Evolutionary conservation across 2,329 filamentous ascomycete species (phyloP).

Genomic region (Lanzia echinophila): DNA sequence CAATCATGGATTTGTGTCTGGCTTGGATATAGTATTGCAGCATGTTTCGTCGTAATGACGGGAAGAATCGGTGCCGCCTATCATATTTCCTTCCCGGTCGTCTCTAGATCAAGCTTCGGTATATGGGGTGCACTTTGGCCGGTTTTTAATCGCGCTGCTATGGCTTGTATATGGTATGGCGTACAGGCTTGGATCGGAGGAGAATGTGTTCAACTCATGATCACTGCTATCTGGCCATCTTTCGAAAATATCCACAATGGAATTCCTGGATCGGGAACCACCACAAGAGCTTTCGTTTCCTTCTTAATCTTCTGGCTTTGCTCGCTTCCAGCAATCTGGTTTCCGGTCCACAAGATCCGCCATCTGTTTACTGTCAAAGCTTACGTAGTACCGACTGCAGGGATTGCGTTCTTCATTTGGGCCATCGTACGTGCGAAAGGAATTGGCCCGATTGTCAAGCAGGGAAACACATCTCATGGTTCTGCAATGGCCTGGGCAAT

Average conservation of each 20-base stretch:
- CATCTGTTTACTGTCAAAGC: constrained; percentile 91
- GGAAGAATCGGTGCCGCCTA: constrained; percentile 81
- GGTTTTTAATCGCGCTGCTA: constrained; percentile 79
- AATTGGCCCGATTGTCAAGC: constrained; percentile 73
- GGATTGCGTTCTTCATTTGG: constrained; percentile 83
- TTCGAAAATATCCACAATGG: constrained; percentile 58
- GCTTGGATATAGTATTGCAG: constrained; percentile 75
- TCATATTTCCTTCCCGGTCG: constrained; percentile 84
- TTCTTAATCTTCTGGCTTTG: constrained; percentile 84
- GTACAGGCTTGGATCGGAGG: constrained; percentile 83
- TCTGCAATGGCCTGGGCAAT: constrained; percentile 73
- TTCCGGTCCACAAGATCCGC: constrained; percentile 80
- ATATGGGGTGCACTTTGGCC: constrained; percentile 89
- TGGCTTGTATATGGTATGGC: constrained; percentile 78
- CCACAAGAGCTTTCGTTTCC: constrained; percentile 67
- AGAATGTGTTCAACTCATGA: constrained; percentile 82
- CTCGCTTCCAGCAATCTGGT: constrained; percentile 80
- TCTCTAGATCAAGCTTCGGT: constrained; percentile 71
- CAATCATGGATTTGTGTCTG: constrained; percentile 86
- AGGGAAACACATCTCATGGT: constrained; percentile 56
- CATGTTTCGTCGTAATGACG: constrained; percentile 66
- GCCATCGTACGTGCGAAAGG: constrained; percentile 74
- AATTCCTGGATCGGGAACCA: constrained; percentile 63
- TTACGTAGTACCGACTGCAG: constrained; percentile 75
- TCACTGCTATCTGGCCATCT: constrained; percentile 68